phyloP scores from a whole-genome alignment of 768 basidiomycete genomes.

The Naematelia encephala region DNA sequence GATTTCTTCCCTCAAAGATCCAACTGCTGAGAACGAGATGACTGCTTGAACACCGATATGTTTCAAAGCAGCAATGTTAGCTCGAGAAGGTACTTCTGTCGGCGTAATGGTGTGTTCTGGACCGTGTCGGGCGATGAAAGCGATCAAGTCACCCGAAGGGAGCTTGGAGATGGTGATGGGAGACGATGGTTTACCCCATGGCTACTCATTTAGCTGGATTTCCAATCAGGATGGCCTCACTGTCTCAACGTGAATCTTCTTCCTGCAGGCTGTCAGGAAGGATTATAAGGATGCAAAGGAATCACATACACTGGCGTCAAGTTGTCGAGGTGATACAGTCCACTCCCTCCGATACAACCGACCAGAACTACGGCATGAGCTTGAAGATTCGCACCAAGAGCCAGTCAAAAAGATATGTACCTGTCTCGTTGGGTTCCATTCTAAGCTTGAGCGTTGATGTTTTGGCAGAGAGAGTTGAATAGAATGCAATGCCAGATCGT shows the following conservation, averaged over 20 bases:
- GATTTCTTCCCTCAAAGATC: conserved; percentile 90
- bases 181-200: conserved; percentile 88
- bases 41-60: conserved; percentile 82
- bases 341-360: conserved; percentile 88
- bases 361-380: conserved; percentile 53
- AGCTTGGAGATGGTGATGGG: conserved; percentile 89
- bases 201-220: conserved; percentile 55
- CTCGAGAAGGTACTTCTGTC: conserved; percentile 74
- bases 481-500: too few relatives aligned
- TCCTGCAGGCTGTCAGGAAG: conserved; percentile 52
- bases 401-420: not conserved
- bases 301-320: conserved; percentile 75
- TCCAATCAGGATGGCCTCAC: conserved; percentile 55
- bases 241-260: conserved; percentile 74
- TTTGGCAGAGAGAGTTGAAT: not conserved
- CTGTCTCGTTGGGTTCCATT: not conserved
- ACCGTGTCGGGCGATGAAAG: conserved; percentile 91
- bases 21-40: conserved; percentile 92
- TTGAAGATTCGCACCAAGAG: too few relatives aligned
- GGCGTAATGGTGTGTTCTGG: conserved; percentile 73
- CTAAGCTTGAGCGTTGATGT: not conserved
- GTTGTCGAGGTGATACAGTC: conserved; percentile 89
- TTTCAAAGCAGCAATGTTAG: conserved; percentile 95
- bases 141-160: conserved; percentile 70
- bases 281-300: not conserved